Conservation (phyloP, 768 basidiomycete species). For the Boletus sp. region DNA sequence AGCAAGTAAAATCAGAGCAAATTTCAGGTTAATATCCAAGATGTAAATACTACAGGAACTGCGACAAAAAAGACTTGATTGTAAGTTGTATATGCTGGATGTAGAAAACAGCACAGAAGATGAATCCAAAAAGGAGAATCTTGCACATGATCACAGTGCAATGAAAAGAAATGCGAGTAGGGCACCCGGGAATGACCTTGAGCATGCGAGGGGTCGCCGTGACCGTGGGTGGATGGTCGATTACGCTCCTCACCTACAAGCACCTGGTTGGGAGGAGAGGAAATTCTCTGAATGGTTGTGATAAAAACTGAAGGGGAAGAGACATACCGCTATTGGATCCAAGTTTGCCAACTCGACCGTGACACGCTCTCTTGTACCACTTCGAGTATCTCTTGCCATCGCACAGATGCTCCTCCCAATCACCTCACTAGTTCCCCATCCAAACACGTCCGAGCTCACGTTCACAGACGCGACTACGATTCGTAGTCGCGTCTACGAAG, state of each 20-base stretch:
- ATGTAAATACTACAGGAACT: too few species aligned
- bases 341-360: slow-evolving; percentile 28
- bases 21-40: too few species aligned
- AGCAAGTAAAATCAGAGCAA: too few species aligned
- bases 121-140: too few species aligned
- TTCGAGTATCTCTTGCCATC: slow-evolving; percentile 31
- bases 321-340: slow-evolving; percentile 17
- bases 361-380: slow-evolving; percentile 17
- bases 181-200: too few species aligned
- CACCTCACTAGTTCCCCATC: slow-evolving; percentile 53
- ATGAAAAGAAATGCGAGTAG: too few species aligned
- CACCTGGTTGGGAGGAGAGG: neutral
- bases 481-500: too few species aligned
- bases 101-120: too few species aligned
- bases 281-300: neutral
- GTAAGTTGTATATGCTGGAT: too few species aligned
- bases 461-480: slow-evolving; percentile 49
- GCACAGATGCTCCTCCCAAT: slow-evolving; percentile 46
- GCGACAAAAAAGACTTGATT: too few species aligned
- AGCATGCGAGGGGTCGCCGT: too few species aligned
- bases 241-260: slow-evolving; percentile 1
- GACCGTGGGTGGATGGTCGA: slow-evolving; percentile 18
- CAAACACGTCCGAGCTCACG: slow-evolving; percentile 62
- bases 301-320: neutral
- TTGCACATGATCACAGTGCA: too few species aligned